Evolutionary conservation across 345 rosid species (phyloP).

Genomic region (Eucalyptus paniculata): DNA sequence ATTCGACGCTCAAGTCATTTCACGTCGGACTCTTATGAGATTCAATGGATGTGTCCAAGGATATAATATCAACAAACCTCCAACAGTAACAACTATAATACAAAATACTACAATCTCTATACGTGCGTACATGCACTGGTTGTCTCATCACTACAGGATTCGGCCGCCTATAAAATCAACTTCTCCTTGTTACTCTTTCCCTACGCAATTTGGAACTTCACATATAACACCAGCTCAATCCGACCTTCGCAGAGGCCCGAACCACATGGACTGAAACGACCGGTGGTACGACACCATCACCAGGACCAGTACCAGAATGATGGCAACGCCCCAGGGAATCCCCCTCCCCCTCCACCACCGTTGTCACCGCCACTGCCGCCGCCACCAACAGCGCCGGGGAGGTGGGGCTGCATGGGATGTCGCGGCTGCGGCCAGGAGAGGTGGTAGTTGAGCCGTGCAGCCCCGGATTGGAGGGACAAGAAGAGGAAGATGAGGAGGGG

Average conservation of each 20-base stretch:
- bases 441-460: background rate
- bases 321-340: constrained; percentile 34
- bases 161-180: background rate
- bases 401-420: background rate
- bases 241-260: constrained; percentile 16
- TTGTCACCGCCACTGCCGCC: background rate
- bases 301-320: constrained; percentile 19
- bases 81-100: background rate
- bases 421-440: background rate
- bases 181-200: background rate
- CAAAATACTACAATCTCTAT: background rate
- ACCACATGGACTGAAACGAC: constrained; percentile 44
- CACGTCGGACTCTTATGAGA: background rate
- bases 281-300: constrained; percentile 36
- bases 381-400: background rate
- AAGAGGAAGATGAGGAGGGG: constrained; percentile 21
- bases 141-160: background rate
- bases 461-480: constrained; percentile 5
- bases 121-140: background rate
- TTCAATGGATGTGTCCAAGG: background rate
- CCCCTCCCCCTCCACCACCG: background rate
- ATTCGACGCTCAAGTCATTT: background rate
- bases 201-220: background rate
- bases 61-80: background rate
- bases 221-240: background rate